Conservation (phyloP, 331 rosid genomes). For the Malus hybrid region DNA sequence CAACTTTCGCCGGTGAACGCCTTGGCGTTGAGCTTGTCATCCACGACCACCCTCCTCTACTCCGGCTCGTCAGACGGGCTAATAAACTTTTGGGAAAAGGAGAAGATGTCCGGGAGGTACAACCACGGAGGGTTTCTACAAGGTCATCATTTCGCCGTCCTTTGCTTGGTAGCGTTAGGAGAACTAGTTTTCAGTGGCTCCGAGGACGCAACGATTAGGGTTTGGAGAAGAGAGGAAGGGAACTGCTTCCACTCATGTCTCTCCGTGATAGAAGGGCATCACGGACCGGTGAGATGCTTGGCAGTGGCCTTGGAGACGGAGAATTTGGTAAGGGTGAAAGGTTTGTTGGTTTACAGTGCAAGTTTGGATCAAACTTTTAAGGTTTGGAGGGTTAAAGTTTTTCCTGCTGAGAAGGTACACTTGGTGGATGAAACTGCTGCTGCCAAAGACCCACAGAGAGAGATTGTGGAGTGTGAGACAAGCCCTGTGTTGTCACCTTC, state of each 20-base stretch:
- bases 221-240: constrained; percentile 42
- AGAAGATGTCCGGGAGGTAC: constrained; percentile 27
- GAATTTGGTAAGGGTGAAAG: constrained; percentile 18
- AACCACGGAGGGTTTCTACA: constrained; percentile 42
- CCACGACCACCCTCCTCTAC: constrained; percentile 23
- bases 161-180: constrained; percentile 25
- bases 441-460: constrained; percentile 23
- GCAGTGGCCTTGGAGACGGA: constrained; percentile 33
- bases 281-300: constrained; percentile 40
- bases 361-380: constrained; percentile 44
- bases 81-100: constrained; percentile 40
- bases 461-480: constrained; percentile 26
- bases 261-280: constrained; percentile 37
- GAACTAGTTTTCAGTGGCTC: constrained; percentile 37
- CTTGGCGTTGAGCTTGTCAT: constrained; percentile 27
- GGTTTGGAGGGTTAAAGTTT: constrained; percentile 41
- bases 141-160: constrained; percentile 46
- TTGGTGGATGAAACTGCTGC: constrained; percentile 19
- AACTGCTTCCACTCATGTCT: constrained; percentile 39
- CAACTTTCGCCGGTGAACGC: constrained; percentile 44
- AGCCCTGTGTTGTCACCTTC: constrained; percentile 41
- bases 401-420: constrained; percentile 24
- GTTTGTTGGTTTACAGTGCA: constrained; percentile 38
- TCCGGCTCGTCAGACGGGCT: constrained; percentile 41
- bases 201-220: constrained; percentile 37